Evolutionary conservation across 768 basidiomycete genomes (phyloP), one percentile per base, ranked within the genome.

Genomic region (Podaxis carcinomalis): DNA sequence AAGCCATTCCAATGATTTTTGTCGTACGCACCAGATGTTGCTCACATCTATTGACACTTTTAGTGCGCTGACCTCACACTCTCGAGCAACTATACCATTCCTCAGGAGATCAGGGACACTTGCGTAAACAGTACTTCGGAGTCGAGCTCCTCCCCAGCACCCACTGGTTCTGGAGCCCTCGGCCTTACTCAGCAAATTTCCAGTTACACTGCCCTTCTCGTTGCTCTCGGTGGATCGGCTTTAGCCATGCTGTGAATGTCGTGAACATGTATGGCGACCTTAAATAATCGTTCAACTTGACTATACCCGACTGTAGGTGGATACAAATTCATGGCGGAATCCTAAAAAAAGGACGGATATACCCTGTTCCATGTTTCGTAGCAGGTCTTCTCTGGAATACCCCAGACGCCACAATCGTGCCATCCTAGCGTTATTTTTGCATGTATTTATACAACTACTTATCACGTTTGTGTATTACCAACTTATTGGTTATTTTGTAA

Each of bases 41-140:
- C 25, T 49, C 14, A 39, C 21, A 5, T 32, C 14, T n/a, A 21
- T 47, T 54, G 21, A 28, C n/a, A 4, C 6, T 54, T 51, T 16
- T 27, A 63, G 62, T 63, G 62, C 25, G 62, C 62, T 28, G 62
- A 63, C 53, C 54, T 59, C n/a, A 59, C 62, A 4, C 53, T 63
- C 19, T 54, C 57, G 23, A 59, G 37, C 46, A 63, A 59, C 58
- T 63, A 56, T 28, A 63, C 59, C 23, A 7, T 50, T 37, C 47
- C 53, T 42, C 23, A 32, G 19, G 54, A n/a, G 16, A 32, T 61
- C 42, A 44, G 39, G 11, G 47, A 49, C 36, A 50, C 57, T 16
- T 63, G 63, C 46, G 25, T 9, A 25, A 60, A 63, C 23, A 52
- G 19, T 23, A 59, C 62, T 21, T 7, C 25, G 9, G 27, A 2